Evolutionary conservation across 495 filamentous ascomycete species (phyloP).

Genomic region (Chaetomium tenue): DNA sequence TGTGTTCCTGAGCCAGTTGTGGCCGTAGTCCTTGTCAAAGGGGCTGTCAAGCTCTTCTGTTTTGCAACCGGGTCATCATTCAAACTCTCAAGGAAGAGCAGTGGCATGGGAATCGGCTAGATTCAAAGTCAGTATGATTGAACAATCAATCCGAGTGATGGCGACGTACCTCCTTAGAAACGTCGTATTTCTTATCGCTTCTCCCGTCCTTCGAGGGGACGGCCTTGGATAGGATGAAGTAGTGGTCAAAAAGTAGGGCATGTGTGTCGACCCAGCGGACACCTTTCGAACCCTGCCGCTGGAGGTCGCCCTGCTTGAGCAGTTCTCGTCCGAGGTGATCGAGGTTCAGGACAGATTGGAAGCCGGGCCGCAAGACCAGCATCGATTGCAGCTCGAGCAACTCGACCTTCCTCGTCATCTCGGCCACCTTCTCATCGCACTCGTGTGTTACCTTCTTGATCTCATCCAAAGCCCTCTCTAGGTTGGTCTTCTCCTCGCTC

Average conservation of each 20-base stretch:
- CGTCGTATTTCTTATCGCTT: constrained; percentile 86
- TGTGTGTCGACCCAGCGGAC: constrained; percentile 91
- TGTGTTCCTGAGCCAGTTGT: constrained; percentile 50
- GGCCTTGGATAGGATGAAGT: constrained; percentile 86
- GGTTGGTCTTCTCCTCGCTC: constrained; percentile 84
- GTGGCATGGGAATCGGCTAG: constrained; percentile 92
- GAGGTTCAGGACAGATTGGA: constrained; percentile 87
- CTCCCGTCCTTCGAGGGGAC: constrained; percentile 63
- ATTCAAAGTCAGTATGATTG: constrained; percentile 11
- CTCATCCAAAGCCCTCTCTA: constrained; percentile 87
- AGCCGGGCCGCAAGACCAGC: constrained; percentile 77
- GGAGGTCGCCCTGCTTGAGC: constrained; percentile 84
- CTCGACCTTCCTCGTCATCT: constrained; percentile 88
- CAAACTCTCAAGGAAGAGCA: constrained; percentile 85
- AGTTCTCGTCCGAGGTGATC: constrained; percentile 89
- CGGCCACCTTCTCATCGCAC: constrained; percentile 91
- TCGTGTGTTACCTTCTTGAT: constrained; percentile 88
- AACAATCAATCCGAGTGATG: constrained; percentile 8
- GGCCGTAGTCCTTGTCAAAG: constrained; percentile 51
- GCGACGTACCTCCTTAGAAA: constrained; percentile 75
- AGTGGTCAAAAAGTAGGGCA: constrained; percentile 93
- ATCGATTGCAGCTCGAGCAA: constrained; percentile 80
- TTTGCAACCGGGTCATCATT: constrained; percentile 89
- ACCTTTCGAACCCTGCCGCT: constrained; percentile 78
- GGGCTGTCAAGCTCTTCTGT: constrained; percentile 75